Conservation (phyloP, 1,284 basidiomycete species). For the Neotropicomus parvogracilis region DNA sequence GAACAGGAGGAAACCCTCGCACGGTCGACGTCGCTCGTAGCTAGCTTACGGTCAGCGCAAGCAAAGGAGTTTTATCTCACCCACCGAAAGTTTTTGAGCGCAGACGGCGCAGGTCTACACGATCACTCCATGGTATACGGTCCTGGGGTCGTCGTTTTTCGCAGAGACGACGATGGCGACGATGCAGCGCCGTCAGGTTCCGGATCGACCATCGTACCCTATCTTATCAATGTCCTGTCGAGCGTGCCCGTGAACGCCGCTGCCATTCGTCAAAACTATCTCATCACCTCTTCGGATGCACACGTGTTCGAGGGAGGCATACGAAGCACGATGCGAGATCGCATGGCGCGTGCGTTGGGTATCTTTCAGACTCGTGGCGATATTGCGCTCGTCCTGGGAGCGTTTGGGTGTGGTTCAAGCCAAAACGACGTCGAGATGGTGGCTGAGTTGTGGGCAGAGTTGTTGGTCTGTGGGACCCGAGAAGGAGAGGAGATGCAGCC, state of each 20-base stretch:
- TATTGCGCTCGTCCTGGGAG: conserved; percentile 43
- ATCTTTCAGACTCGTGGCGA: conserved; percentile 46
- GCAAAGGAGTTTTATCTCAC: conserved; percentile 44
- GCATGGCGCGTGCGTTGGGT: conserved; percentile 40
- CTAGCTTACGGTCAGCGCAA: conserved; percentile 38
- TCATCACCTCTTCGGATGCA: conserved; percentile 35
- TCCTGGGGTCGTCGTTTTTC: conserved; percentile 46
- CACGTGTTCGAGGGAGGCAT: conserved; percentile 41
- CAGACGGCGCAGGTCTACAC: conserved; percentile 40
- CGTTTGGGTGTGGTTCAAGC: conserved; percentile 46
- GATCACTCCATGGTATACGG: conserved; percentile 51
- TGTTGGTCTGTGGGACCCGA: conserved; percentile 41
- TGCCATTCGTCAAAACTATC: conserved; percentile 40
- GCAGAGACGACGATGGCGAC: conserved; percentile 38
- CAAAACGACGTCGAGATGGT: conserved; percentile 43
- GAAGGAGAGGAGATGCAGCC: conserved; percentile 20
- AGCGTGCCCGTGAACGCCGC: conserved; percentile 44
- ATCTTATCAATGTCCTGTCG: conserved; percentile 44
- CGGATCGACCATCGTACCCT: conserved; percentile 37
- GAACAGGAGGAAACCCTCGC: conserved; percentile 47
- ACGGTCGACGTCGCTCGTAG: conserved; percentile 43
- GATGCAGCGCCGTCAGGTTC: conserved; percentile 9
- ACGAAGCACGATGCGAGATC: conserved; percentile 35
- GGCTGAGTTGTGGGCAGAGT: conserved; percentile 45
- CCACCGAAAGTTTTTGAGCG: conserved; percentile 35